Evolutionary conservation across 495 filamentous ascomycete species (phyloP), one percentile per base, ranked within the genome.

Genomic region (Penicillium mononematosum): DNA sequence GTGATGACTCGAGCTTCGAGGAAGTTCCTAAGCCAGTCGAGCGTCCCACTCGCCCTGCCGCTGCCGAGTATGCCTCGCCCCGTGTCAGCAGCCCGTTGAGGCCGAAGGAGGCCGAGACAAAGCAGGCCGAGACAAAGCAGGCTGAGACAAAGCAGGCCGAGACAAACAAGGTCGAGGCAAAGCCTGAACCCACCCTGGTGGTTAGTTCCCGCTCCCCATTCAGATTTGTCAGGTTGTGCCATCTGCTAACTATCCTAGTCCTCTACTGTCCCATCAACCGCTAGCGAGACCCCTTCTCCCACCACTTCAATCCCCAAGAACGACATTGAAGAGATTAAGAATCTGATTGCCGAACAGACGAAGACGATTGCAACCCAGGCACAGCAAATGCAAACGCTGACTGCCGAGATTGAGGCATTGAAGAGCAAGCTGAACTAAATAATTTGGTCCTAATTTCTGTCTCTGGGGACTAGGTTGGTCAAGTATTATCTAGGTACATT

Each of bases 1-100:
- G 86, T 49, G 88, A 91, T 45, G 79, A 82, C 12, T 91, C 88
- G 5, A 88, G 85, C 72, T 96, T 96, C 64, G 88, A 96, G 66
- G 88, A 93, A 62, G 79, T 91, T 19, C 61, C 87, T n/a, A 88
- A 88, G 62, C 80, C 84, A 0, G 65, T 77, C 12, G 83, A 87
- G 59, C 82, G 82, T 19, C 31, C 74, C 19, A 45, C 70, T 19
- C 64, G 63, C 36, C 60, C 74, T 14, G 36, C 62, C n/a, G 61
- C 56, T 8, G 39, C 58, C 3, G 59, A 67, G 12, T 27, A 68
- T n/a, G 61, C 66, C n/a, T 72, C 72, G 1, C 69, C 74, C 5
- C 50, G 64, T 5, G 60, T 76, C 34, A 75, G 71, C 52, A 74
- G 65, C 56, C 69, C 72, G 5, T 63, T 72, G 63, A 65, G 67